Base-by-base conservation (phyloP, 768 basidiomycete species). In the Mrakia gelida region DNA sequence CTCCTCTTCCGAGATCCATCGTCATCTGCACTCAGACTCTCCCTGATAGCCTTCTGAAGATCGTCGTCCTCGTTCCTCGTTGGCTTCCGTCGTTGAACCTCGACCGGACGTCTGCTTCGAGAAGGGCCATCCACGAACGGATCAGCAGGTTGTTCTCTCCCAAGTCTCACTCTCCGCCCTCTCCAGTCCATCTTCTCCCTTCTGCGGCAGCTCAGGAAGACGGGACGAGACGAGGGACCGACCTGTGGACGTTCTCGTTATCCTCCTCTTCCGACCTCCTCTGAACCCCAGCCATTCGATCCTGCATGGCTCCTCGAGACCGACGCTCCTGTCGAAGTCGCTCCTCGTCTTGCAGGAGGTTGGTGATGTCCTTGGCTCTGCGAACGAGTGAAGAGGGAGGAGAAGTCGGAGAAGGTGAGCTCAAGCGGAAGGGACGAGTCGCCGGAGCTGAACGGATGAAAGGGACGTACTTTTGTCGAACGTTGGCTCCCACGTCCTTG, bases 321-420 rank as follows among this genome's bases (percentile, higher is more conserved):
- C 90, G 88, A 45, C 97, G 89, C 84, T 96, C 95, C 80, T 92
- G 90, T 16, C 93, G 89, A 68, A 99, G 88, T 13, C 97, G 90
- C 2, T 87, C 85, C 75, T 96, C 91, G 83, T 99, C 97, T 83
- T 89, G 88, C 38, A 99, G 88, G 18, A 98, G 89, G 82, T 94
- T 95, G 52, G 94, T 95, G 84, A 99, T 98, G 81, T 98, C 97
- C 84, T 99, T 98, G 18, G 97, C 97, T 95, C 84, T 95, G 93
- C 43, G 56, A 28, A 13, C 34, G 54, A 30, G 18, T 2, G 43
- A 38, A 32, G 30, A 68, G 28, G 43, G 28, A n/a, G 38, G 38
- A 18, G 23, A 41, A 5, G 18, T 21, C 21, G 67, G 26, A 5
- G 15, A 41, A n/a, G 32, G 41, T 45, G 34, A 70, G 65, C 65